phyloP scores from a whole-genome alignment of 1,284 basidiomycete genomes.

The Mrakiaceae sp. region DNA sequence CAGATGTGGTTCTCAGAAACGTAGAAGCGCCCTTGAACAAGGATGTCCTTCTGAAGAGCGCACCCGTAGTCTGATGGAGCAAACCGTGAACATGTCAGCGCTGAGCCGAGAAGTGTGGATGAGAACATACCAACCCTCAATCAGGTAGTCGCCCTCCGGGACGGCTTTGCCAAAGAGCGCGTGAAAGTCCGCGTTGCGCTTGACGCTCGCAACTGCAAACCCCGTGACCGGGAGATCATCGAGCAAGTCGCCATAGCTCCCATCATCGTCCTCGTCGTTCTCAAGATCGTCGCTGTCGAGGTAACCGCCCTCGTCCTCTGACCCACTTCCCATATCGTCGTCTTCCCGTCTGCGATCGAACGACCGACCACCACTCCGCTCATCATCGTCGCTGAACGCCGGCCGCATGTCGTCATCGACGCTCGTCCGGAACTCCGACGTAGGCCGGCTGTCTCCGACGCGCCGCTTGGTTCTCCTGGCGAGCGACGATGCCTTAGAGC shows the following conservation, averaged over 20 bases:
- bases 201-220: slow-evolving; percentile 92
- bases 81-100: slow-evolving; percentile 13
- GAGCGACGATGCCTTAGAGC: neutral
- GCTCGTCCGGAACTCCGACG: neutral
- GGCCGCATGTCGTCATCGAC: neutral
- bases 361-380: neutral
- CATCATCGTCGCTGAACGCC: neutral
- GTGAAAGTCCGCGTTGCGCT: slow-evolving; percentile 92
- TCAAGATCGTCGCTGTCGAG: neutral
- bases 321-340: neutral
- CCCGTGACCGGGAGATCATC: slow-evolving; percentile 64
- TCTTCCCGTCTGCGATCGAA: neutral
- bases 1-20: slow-evolving; percentile 97
- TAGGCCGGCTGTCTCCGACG: neutral
- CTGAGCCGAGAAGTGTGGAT: neutral
- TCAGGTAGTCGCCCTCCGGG: slow-evolving; percentile 93
- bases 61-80: slow-evolving; percentile 82
- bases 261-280: neutral
- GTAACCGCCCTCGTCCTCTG: neutral
- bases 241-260: slow-evolving; percentile 17
- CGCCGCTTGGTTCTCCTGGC: neutral
- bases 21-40: slow-evolving; percentile 91
- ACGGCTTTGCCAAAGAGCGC: slow-evolving; percentile 68
- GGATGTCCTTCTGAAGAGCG: slow-evolving; percentile 87
- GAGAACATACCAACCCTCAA: slow-evolving; percentile 59